These are phyloP conservation scores for Amborella trichopoda DNA, from an alignment of 164 flowering plant species.

Conservation along the genomic window DNA sequence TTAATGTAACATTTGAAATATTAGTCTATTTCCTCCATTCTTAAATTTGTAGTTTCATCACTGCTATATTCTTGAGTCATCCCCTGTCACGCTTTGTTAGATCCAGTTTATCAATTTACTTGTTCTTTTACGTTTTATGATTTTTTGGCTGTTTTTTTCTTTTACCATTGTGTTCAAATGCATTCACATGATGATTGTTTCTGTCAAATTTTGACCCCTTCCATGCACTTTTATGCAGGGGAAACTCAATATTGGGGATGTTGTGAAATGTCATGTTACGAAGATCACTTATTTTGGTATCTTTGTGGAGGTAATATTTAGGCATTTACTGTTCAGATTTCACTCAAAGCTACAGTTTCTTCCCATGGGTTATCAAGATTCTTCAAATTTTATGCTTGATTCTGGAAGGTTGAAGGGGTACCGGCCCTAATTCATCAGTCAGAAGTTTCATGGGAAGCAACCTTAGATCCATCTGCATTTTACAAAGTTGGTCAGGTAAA, in stretches of 20 bases:
- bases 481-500: slow-evolving; percentile 91
- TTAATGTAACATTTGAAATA: no score
- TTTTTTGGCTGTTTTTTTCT: background rate
- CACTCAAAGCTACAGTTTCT: no score
- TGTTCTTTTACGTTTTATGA: no score
- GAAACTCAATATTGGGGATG: slow-evolving; percentile 67
- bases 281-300: slow-evolving; percentile 85
- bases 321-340: background rate
- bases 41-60: no score
- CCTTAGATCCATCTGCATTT: slow-evolving; percentile 56
- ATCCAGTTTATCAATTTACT: no score
- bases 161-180: background rate
- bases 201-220: background rate
- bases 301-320: slow-evolving; percentile 67
- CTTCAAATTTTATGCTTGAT: slow-evolving; percentile 1
- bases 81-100: no score
- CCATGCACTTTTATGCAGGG: slow-evolving; percentile 44
- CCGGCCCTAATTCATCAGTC: slow-evolving; percentile 87
- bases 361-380: no score
- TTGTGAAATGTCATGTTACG: slow-evolving; percentile 71
- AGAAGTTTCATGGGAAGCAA: slow-evolving; percentile 95
- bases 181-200: background rate
- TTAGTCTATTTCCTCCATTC: no score
- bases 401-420: slow-evolving; percentile 82
- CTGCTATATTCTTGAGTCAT: no score